Evolutionary conservation across 148 eudicot species (phyloP).

Genomic region (Diospyros kaki): DNA sequence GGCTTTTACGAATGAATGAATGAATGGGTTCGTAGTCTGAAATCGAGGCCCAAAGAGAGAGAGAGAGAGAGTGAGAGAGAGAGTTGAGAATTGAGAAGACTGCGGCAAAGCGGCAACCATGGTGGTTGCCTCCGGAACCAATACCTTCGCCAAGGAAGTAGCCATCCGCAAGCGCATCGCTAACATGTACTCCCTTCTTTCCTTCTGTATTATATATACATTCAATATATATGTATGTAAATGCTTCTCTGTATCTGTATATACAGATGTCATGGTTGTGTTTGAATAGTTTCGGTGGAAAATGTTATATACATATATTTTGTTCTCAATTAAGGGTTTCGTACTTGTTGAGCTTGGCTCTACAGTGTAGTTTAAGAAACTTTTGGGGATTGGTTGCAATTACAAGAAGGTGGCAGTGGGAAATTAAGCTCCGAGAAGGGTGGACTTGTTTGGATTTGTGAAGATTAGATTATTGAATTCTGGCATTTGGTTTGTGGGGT

Average conservation of each 20-base stretch:
- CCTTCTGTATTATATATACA: not conserved
- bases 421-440: not conserved
- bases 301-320: no score
- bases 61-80: no score
- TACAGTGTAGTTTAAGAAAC: no score
- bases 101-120: constrained; percentile 8
- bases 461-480: not conserved
- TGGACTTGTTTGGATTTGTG: not conserved
- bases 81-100: no score
- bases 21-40: no score
- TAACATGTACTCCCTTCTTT: constrained; percentile 43
- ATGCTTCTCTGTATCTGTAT: not conserved
- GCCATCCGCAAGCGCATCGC: constrained; percentile 56
- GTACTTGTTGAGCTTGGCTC: no score
- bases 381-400: no score
- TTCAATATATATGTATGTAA: not conserved
- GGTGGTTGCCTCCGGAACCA: constrained; percentile 59
- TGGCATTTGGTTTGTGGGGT: constrained; percentile 2
- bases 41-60: no score
- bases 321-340: no score
- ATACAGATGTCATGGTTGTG: not conserved
- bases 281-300: not conserved
- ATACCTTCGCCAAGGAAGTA: constrained; percentile 61
- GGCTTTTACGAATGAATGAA: no score
- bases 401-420: no score